Conservation (phyloP, 2,329 filamentous ascomycete species). For the Pseudogymnoascus sp. region DNA sequence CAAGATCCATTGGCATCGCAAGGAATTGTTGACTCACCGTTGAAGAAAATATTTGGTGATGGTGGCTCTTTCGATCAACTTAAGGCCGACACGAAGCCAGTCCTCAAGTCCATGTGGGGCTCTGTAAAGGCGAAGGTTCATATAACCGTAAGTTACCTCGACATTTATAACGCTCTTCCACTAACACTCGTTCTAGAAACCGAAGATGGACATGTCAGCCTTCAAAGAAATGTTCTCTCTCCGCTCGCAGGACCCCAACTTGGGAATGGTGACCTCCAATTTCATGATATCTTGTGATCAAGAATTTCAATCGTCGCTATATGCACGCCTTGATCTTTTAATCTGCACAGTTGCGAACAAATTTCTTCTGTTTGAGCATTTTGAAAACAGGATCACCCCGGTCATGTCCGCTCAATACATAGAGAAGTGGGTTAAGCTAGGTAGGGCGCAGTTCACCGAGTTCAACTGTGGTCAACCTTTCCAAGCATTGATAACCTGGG, state of each 20-base stretch:
- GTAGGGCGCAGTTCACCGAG: conserved; percentile 38
- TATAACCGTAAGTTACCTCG: neutral
- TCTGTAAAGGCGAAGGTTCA: conserved; percentile 2
- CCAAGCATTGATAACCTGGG: conserved; percentile 38
- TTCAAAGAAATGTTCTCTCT: conserved; percentile 4
- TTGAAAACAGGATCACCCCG: conserved; percentile 31
- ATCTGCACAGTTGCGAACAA: conserved; percentile 29
- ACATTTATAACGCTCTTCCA: neutral
- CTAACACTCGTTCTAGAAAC: neutral
- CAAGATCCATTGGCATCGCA: neutral
- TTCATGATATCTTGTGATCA: conserved; percentile 8
- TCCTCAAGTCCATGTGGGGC: conserved; percentile 5
- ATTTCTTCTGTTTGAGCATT: conserved; percentile 35
- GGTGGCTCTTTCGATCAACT: neutral
- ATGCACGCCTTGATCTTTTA: neutral
- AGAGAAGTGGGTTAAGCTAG: conserved; percentile 34
- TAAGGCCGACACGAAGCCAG: neutral
- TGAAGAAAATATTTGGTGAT: neutral
- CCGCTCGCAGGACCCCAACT: neutral
- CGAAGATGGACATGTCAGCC: neutral
- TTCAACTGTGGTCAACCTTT: conserved; percentile 44
- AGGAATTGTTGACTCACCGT: neutral
- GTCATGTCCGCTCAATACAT: conserved; percentile 25
- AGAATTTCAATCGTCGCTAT: neutral
- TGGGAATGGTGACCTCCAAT: neutral